phyloP scores from a whole-genome alignment of 108 stramenopile genomes.

The Tribonema minus region DNA sequence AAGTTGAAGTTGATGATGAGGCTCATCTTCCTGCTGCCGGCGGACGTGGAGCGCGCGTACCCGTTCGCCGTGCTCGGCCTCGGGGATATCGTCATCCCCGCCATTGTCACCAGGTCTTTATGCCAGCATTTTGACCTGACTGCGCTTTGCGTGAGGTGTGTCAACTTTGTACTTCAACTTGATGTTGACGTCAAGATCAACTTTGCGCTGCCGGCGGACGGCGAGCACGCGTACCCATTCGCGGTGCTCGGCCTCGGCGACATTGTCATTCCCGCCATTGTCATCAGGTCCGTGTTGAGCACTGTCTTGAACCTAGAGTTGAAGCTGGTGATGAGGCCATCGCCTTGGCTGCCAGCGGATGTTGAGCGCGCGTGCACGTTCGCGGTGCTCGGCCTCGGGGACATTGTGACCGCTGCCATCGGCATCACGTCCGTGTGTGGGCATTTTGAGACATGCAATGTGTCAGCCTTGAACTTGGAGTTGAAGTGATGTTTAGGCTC shows the following conservation, averaged over 20 bases:
- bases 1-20: background rate
- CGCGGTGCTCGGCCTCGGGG: background rate
- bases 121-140: background rate
- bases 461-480: slow-evolving; percentile 3
- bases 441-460: slow-evolving; percentile 1
- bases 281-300: slow-evolving; percentile 53
- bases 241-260: no score
- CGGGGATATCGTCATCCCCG: no score
- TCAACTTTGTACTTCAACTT: slow-evolving; percentile 14
- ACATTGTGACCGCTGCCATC: no score
- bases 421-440: background rate
- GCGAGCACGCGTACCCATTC: slow-evolving; percentile 54
- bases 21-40: background rate
- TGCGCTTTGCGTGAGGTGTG: background rate
- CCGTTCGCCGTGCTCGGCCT: background rate
- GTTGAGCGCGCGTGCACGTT: background rate
- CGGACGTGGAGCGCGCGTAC: background rate
- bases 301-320: background rate
- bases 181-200: slow-evolving; percentile 63
- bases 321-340: background rate
- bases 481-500: slow-evolving; percentile 62
- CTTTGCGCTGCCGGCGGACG: slow-evolving; percentile 52
- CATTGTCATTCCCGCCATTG: slow-evolving; percentile 64
- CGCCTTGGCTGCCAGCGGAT: background rate
- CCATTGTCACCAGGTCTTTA: background rate